Evolutionary conservation across 345 rosid species (phyloP).

Genomic region (Hypericum perforatum): DNA sequence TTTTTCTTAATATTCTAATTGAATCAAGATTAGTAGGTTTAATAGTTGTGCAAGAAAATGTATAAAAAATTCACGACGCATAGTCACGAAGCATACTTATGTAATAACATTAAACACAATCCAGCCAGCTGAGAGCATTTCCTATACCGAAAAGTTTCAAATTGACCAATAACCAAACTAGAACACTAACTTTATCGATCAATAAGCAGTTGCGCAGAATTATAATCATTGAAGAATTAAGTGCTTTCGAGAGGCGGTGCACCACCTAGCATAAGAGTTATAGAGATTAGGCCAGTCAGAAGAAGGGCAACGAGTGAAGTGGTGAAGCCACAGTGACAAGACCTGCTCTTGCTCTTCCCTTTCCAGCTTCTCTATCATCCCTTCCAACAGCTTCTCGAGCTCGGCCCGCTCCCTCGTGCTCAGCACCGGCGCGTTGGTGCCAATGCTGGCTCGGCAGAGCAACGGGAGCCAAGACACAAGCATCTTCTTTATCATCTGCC

Average conservation of each 20-base stretch:
- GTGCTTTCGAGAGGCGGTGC: conserved; percentile 54
- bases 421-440: conserved; percentile 56
- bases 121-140: no score
- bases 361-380: conserved; percentile 41
- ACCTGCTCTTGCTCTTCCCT: conserved; percentile 57
- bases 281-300: conserved; percentile 92
- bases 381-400: conserved; percentile 52
- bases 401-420: conserved; percentile 37
- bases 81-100: no score
- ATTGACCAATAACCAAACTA: no score
- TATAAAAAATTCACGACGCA: no score
- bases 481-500: conserved; percentile 48
- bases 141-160: no score
- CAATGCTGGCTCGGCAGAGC: conserved; percentile 63
- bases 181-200: no score
- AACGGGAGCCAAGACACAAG: conserved; percentile 66
- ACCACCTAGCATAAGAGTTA: conserved; percentile 56
- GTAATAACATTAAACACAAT: no score
- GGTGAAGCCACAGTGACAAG: conserved; percentile 75
- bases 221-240: conserved; percentile 23
- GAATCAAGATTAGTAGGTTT: no score
- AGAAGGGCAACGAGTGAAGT: conserved; percentile 50
- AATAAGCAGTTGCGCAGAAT: no score
- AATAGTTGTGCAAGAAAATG: no score
- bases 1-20: no score